A percentile compares a stretch with the other conserved stretches of the same genome.
These are phyloP conservation scores for Monosporascus sp. DNA, from an alignment of 2,329 filamentous ascomycete genomes.

Conservation along the genomic window DNA sequence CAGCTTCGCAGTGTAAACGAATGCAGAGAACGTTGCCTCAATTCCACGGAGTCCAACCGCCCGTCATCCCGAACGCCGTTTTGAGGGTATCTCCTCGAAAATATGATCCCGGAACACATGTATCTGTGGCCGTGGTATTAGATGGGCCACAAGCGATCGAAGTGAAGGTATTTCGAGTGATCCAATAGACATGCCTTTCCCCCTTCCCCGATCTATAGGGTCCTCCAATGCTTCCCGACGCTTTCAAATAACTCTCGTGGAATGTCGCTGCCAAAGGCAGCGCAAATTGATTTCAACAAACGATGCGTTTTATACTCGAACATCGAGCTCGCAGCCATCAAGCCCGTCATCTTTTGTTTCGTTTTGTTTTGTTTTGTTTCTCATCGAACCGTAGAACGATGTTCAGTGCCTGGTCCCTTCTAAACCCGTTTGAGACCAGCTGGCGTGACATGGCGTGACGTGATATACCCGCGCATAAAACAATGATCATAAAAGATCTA, in stretches of 20 bases:
- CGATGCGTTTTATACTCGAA: constrained; percentile 14
- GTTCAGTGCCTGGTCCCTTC: constrained; percentile 17
- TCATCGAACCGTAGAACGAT: constrained; percentile 12
- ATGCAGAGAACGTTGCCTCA: constrained; percentile 14
- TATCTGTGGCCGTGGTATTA: constrained; percentile 14
- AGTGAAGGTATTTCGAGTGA: constrained; percentile 17
- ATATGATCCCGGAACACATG: constrained; percentile 12
- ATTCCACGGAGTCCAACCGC: constrained; percentile 3
- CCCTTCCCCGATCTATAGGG: constrained; percentile 21
- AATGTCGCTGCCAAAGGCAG: constrained; percentile 16
- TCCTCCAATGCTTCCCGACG: constrained; percentile 20
- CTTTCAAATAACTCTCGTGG: constrained; percentile 20
- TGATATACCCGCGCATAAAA: constrained; percentile 16
- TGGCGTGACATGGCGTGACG: constrained; percentile 13
- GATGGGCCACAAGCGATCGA: constrained; percentile 19
- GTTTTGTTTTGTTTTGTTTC: constrained; percentile 14
- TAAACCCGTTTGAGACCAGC: constrained; percentile 14
- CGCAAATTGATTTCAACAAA: constrained; percentile 8
- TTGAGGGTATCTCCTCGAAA: constrained; percentile 27
- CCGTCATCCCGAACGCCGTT: constrained; percentile 23
- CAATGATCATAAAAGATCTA: constrained; percentile 18
- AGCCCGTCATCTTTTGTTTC: constrained; percentile 10
- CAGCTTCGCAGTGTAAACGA: constrained; percentile 12
- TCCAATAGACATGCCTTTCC: constrained; percentile 19
- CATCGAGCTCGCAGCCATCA: constrained; percentile 8